These are phyloP conservation scores for Bauhinia variegata DNA, from an alignment of 306 rosid species.

Conservation along the genomic window DNA sequence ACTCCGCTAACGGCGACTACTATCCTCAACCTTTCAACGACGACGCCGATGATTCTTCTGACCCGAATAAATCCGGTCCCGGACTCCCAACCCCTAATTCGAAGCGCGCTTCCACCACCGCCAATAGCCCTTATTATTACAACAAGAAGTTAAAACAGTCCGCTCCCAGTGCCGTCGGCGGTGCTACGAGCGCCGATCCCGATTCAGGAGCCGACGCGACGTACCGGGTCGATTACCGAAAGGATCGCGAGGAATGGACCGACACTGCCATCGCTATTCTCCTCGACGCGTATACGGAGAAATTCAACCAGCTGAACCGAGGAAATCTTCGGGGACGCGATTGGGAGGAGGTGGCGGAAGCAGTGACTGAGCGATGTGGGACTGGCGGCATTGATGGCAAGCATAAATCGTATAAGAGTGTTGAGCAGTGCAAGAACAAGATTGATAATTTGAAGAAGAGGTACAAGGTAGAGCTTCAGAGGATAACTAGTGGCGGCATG, in stretches of 20 bases:
- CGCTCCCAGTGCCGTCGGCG: background rate
- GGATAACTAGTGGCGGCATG: conserved; percentile 32
- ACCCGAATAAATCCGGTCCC: conserved; percentile 25
- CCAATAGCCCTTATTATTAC: conserved; percentile 9
- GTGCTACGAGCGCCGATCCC: conserved; percentile 14
- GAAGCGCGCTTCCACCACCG: conserved; percentile 14
- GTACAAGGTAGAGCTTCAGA: conserved; percentile 54
- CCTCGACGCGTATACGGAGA: conserved; percentile 50
- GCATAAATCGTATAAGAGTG: conserved; percentile 32
- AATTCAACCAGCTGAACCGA: conserved; percentile 46
- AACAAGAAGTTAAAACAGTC: conserved; percentile 39
- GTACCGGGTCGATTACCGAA: conserved; percentile 40
- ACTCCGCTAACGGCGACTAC: conserved; percentile 26
- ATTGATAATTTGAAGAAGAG: conserved; percentile 53
- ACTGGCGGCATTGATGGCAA: conserved; percentile 22
- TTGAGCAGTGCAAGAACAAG: conserved; percentile 53
- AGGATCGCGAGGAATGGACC: conserved; percentile 57
- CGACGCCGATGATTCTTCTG: conserved; percentile 33
- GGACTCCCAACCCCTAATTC: conserved; percentile 25
- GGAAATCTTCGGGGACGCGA: conserved; percentile 55
- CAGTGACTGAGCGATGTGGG: conserved; percentile 35
- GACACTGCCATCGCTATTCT: conserved; percentile 51
- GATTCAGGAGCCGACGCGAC: conserved; percentile 30
- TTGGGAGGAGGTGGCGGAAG: conserved; percentile 50
- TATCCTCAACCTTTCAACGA: conserved; percentile 26